phyloP scores from a whole-genome alignment of 2,329 filamentous ascomycete genomes.

The Neoscytalidium dimidiatum region DNA sequence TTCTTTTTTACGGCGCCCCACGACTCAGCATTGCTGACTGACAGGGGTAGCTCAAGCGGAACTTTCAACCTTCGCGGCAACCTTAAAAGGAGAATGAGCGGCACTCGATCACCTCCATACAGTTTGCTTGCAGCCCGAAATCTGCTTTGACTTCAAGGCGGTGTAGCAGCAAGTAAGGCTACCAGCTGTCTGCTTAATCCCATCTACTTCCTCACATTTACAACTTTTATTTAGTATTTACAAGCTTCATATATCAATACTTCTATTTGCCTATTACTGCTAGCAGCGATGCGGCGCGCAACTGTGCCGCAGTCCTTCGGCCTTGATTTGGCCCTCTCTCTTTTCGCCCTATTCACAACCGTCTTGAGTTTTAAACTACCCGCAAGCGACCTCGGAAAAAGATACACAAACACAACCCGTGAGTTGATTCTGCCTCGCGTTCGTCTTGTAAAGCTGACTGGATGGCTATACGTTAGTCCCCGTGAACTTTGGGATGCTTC shows the following conservation, averaged over 20 bases:
- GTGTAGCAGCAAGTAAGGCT: no score
- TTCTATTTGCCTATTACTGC: not conserved
- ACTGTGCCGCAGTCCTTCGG: not conserved
- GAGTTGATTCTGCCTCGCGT: not conserved
- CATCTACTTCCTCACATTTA: no score
- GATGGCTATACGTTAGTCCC: conserved; percentile 18
- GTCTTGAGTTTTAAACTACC: no score
- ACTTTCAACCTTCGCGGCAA: not conserved
- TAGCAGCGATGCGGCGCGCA: not conserved
- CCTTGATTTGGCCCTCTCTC: not conserved
- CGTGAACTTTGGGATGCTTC: conserved; percentile 33
- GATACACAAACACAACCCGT: not conserved
- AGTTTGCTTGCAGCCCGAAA: no score
- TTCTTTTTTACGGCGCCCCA: not conserved
- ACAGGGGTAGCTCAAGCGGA: not conserved
- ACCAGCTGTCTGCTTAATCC: no score
- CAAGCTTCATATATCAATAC: not conserved
- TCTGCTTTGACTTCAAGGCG: no score
- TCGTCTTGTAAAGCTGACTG: not conserved
- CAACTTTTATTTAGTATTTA: not conserved
- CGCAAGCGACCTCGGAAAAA: not conserved
- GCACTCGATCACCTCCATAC: not conserved
- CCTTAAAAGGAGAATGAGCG: not conserved
- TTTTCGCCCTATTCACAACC: not conserved
- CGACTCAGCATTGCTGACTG: not conserved